phyloP scores from a whole-genome alignment of 345 rosid genomes.

The Eucalyptus tenuipes region DNA sequence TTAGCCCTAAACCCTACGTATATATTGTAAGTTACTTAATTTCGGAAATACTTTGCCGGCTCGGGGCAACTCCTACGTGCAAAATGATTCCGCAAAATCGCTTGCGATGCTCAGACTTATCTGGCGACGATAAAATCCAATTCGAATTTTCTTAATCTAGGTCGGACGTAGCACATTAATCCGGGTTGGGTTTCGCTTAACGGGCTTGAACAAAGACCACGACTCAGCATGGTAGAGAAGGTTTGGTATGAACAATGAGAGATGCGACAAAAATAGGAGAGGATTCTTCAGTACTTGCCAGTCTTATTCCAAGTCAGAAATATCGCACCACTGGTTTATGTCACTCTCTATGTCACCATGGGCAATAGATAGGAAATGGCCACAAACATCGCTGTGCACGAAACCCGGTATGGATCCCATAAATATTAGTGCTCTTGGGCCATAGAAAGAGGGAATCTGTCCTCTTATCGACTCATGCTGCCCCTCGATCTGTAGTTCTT shows the following conservation, averaged over 20 bases:
- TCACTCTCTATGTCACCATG: neutral
- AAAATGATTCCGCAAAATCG: neutral
- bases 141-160: neutral
- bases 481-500: no score
- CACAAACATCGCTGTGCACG: fast-evolving
- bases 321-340: neutral
- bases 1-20: no score
- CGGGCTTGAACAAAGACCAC: neutral
- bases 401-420: neutral
- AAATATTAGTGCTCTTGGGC: neutral
- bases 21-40: neutral
- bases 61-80: neutral
- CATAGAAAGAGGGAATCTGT: neutral
- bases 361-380: neutral
- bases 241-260: neutral
- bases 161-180: neutral
- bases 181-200: neutral
- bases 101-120: neutral
- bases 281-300: neutral
- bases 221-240: neutral
- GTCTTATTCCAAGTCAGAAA: neutral
- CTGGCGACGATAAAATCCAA: neutral
- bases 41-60: neutral
- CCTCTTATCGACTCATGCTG: no score
- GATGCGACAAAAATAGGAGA: neutral